phyloP scores from a whole-genome alignment of 2,329 filamentous ascomycete genomes.

The Beauveria rudraprayagi region DNA sequence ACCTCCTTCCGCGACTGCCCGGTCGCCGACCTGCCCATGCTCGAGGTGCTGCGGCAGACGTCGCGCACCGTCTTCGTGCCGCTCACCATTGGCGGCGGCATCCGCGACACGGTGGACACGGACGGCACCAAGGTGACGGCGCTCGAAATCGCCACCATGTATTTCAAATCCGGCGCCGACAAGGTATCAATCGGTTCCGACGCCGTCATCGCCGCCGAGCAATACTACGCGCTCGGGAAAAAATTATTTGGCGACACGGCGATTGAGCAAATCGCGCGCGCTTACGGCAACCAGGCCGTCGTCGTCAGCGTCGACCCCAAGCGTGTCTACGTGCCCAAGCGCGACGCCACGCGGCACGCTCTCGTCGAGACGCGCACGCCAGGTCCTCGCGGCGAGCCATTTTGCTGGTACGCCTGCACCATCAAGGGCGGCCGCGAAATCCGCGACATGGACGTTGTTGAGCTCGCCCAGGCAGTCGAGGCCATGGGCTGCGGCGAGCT shows the following conservation, averaged over 20 bases:
- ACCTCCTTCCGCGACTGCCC: conserved; percentile 96
- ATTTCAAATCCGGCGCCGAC: conserved; percentile 94
- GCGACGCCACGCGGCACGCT: conserved; percentile 62
- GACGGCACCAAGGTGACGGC: conserved; percentile 83
- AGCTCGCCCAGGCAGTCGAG: conserved; percentile 82
- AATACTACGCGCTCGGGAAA: conserved; percentile 67
- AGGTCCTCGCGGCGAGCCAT: conserved; percentile 67
- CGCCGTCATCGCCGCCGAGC: conserved; percentile 85
- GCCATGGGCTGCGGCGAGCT: conserved; percentile 95
- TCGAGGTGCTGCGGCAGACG: conserved; percentile 80
- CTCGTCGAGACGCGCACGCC: conserved; percentile 62
- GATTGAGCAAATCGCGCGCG: conserved; percentile 88
- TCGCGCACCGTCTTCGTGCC: conserved; percentile 93
- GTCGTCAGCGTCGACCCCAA: conserved; percentile 94
- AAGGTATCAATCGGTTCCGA: conserved; percentile 97
- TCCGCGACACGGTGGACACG: conserved; percentile 83
- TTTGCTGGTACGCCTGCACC: conserved; percentile 97
- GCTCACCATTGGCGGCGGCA: conserved; percentile 89
- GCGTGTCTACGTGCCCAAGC: conserved; percentile 73
- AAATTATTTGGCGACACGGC: conserved; percentile 73
- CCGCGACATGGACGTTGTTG: conserved; percentile 85
- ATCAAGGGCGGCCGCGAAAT: conserved; percentile 92
- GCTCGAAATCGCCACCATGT: conserved; percentile 88
- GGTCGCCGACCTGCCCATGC: conserved; percentile 86
- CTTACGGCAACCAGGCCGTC: conserved; percentile 94